A percentile compares a stretch with the other conserved stretches of the same genome.
phyloP scores from a whole-genome alignment of 768 basidiomycete genomes.

The Tubosaeta sp. region DNA sequence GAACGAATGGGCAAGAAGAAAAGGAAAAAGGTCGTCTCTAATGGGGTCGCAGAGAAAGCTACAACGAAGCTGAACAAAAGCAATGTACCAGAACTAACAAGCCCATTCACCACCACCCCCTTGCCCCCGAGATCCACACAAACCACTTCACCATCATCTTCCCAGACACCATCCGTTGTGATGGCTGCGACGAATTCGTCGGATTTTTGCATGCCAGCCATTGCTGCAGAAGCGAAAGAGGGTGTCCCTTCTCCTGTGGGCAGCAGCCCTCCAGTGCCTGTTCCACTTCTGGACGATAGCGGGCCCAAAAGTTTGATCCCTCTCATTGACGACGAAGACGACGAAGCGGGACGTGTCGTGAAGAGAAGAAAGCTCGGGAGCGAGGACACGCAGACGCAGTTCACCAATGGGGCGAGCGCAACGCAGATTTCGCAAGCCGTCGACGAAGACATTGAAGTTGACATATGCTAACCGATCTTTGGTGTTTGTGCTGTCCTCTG shows the following conservation, averaged over 20 bases:
- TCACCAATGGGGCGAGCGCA: slow-evolving; percentile 1
- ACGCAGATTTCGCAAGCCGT: slow-evolving; percentile 7
- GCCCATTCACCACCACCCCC: slow-evolving; percentile 47
- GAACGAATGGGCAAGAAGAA: slow-evolving; percentile 49
- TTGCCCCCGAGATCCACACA: slow-evolving; percentile 26
- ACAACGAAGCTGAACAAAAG: slow-evolving; percentile 38
- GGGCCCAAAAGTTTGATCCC: slow-evolving; percentile 50
- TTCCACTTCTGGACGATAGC: slow-evolving; percentile 24
- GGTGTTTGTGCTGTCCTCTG: not conserved
- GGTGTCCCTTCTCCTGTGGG: slow-evolving; percentile 13
- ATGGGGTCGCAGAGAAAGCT: slow-evolving; percentile 35
- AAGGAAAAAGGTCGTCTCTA: slow-evolving; percentile 37
- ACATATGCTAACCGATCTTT: slow-evolving; percentile 19
- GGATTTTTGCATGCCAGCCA: slow-evolving; percentile 11
- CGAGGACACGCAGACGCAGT: not conserved
- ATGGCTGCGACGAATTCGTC: not conserved
- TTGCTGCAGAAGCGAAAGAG: slow-evolving; percentile 14
- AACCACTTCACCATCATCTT: not conserved
- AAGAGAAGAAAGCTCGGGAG: slow-evolving; percentile 48
- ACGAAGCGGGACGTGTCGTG: slow-evolving; percentile 46
- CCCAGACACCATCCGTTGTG: not conserved
- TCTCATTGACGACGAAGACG: slow-evolving; percentile 55
- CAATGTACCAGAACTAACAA: slow-evolving; percentile 23
- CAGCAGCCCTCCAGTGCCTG: slow-evolving; percentile 28
- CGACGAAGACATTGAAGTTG: slow-evolving; percentile 30